Evolutionary conservation across 768 basidiomycete species (phyloP), one percentile per base, ranked within the genome.

Genomic region (Sporobolomyces phaffii): DNA sequence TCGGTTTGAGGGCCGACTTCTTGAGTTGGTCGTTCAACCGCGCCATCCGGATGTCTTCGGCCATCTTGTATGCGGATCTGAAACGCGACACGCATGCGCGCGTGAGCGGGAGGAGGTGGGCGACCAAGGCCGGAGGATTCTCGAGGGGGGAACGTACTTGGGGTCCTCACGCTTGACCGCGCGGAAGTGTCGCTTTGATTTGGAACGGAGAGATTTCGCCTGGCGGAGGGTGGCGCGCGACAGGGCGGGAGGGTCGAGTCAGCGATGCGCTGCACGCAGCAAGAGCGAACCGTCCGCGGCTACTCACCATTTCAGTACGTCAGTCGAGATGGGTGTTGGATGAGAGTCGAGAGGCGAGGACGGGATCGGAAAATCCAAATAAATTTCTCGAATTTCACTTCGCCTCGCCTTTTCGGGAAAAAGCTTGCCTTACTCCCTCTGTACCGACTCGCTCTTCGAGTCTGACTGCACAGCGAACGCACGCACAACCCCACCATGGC

Each of bases 21-120:
- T 65, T 68, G n/a, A 72, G 50, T 38, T 51, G 2, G 10, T 60
- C 20, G 9, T 40, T 26, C 10, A 72, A 51, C 15, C 65, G 52
- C n/a, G 43, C n/a, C 41, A 72, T 44, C 22, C 70, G 65, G 28
- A 67, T 49, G 7, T 67, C 45, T 24, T 72, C 60, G 14, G 65
- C 65, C 38, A 72, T 52, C n/a, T 57, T 45, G 65, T 53, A 72
- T 56, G 65, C 65, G 5, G 70, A 71, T 14, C 64, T 70, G 33
- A 20, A 20, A 20, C 2, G 53, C 5, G 11, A 29, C 6, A 29
- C 48, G 26, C n/a, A n/a, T n/a, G n/a, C n/a, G n/a, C 50, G 29
- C 6, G 31, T n/a, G n/a, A n/a, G n/a, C n/a, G n/a, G n/a, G n/a
- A 36, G 34, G 34, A 29, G 18, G 14, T 13, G 53, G 2, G 7